These are phyloP conservation scores for Mycena indigotica DNA, from an alignment of 768 basidiomycete genomes.

Conservation along the genomic window DNA sequence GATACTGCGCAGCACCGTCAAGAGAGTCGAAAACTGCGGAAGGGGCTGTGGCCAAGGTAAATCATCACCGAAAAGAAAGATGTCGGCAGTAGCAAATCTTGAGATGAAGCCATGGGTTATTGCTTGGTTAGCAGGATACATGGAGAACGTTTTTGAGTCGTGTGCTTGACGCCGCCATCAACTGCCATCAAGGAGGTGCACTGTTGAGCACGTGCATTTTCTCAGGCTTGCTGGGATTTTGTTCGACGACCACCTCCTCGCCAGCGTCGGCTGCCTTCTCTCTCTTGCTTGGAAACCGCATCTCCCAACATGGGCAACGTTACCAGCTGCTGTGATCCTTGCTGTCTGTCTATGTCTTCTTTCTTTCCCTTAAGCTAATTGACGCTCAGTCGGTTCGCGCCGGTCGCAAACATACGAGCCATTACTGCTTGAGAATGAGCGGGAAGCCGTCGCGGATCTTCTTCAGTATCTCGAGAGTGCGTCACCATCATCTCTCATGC, in stretches of 20 bases:
- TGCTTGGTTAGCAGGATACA: not conserved
- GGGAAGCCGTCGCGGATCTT: conserved; percentile 96
- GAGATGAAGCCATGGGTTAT: no score
- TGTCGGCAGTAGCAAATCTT: no score
- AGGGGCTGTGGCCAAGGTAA: conserved; percentile 10
- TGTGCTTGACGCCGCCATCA: no score
- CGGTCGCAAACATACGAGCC: conserved; percentile 88
- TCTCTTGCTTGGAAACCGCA: conserved; percentile 2
- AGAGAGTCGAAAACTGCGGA: conserved; percentile 17
- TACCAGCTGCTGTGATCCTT: conserved; percentile 81
- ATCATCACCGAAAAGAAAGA: not conserved
- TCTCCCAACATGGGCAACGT: conserved; percentile 64
- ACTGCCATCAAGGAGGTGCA: no score
- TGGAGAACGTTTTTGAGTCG: no score
- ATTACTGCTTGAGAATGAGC: conserved; percentile 85
- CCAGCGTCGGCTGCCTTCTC: not conserved
- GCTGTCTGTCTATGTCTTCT: conserved; percentile 55
- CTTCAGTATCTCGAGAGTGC: conserved; percentile 97
- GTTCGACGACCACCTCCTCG: not conserved
- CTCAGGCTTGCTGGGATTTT: no score
- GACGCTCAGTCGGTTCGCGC: conserved; percentile 69
- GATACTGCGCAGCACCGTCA: conserved; percentile 18
- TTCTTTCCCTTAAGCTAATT: conserved; percentile 20
- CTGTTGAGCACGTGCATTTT: no score
- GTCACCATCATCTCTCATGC: conserved; percentile 29